phyloP scores from a whole-genome alignment of 441 rosid species.

The Jatropha podagrica region DNA sequence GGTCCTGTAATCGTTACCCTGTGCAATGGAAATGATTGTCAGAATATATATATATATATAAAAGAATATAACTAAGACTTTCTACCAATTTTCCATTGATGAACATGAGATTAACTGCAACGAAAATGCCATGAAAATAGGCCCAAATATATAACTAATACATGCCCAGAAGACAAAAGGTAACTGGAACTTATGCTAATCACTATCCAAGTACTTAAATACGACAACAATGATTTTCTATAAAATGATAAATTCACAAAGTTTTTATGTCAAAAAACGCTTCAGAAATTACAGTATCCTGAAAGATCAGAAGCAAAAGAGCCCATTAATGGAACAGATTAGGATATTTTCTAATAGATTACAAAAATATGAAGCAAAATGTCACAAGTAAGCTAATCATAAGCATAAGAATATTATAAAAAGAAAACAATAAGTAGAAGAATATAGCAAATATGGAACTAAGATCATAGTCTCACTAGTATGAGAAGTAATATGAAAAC shows the following conservation, averaged over 20 bases:
- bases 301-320: neutral
- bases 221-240: neutral
- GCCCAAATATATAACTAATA: neutral
- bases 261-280: neutral
- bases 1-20: constrained; percentile 85
- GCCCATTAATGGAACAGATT: neutral
- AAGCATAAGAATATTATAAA: neutral
- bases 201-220: neutral
- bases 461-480: neutral
- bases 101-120: no score
- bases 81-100: neutral
- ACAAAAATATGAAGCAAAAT: neutral
- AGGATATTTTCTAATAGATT: neutral
- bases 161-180: no score
- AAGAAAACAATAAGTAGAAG: neutral
- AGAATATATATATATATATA: neutral
- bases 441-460: neutral
- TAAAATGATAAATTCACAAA: neutral
- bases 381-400: neutral
- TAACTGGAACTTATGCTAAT: neutral
- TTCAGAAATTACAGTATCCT: neutral
- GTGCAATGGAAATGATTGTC: constrained; percentile 17
- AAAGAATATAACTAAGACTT: neutral
- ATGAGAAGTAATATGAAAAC: neutral
- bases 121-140: neutral